Evolutionary conservation across 2,329 filamentous ascomycete species (phyloP).

Genomic region (Venturia nashicola): DNA sequence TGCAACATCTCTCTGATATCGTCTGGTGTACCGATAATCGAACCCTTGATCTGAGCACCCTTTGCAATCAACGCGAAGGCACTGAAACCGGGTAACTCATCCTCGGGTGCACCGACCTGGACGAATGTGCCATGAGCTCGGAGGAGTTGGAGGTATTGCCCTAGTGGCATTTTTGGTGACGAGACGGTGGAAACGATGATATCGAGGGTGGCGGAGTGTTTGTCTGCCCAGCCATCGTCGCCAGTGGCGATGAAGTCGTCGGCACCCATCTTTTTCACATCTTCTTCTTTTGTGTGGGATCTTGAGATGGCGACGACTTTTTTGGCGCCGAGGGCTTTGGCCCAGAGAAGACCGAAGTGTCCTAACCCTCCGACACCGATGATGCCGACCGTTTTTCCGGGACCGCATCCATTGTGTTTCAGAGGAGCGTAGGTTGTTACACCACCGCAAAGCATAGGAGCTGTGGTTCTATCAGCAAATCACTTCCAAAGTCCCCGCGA

Average conservation of each 20-base stretch:
- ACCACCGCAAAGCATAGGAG: slow-evolving; percentile 68
- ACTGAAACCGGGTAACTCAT: slow-evolving; percentile 33
- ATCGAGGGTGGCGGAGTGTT: slow-evolving; percentile 36
- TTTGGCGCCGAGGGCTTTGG: slow-evolving; percentile 56
- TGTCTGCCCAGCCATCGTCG: slow-evolving; percentile 42
- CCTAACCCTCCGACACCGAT: slow-evolving; percentile 63
- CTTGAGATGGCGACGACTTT: slow-evolving; percentile 49
- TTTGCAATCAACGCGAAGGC: slow-evolving; percentile 43
- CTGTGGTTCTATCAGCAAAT: too few species aligned
- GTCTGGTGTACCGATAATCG: slow-evolving; percentile 38
- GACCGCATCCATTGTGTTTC: slow-evolving; percentile 51
- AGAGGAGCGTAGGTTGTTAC: slow-evolving; percentile 63
- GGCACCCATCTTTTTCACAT: slow-evolving; percentile 47
- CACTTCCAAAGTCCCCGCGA: too few species aligned
- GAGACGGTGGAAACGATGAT: slow-evolving; percentile 44
- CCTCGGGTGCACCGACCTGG: slow-evolving; percentile 52
- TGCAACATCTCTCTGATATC: slow-evolving; percentile 51
- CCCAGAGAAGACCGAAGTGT: slow-evolving; percentile 60
- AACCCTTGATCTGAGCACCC: slow-evolving; percentile 33
- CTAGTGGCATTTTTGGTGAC: slow-evolving; percentile 42
- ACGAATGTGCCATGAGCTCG: slow-evolving; percentile 44
- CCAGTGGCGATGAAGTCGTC: slow-evolving; percentile 41
- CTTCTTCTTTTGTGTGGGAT: slow-evolving; percentile 41
- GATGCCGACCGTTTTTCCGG: slow-evolving; percentile 55
- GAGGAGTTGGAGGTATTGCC: slow-evolving; percentile 45